Base-by-base conservation (phyloP, 345 rosid genomes). In the Clausena lansium region DNA sequence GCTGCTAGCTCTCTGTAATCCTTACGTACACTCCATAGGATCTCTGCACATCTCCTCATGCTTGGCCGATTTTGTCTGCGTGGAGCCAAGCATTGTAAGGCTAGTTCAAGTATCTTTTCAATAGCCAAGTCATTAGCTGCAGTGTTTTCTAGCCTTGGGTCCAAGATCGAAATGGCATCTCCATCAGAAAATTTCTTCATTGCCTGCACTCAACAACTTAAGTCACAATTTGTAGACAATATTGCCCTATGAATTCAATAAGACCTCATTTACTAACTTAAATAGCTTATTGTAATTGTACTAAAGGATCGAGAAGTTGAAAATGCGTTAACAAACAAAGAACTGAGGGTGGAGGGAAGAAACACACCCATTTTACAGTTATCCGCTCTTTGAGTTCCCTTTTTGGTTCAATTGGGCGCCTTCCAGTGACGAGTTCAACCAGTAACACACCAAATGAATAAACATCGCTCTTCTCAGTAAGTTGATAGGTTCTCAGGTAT, bases 401-500 rank as follows among this genome's bases (percentile, higher is more conserved):
- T 82, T 82, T 89, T 9, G 91, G 77, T 85, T 96, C 97, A 65
- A 96, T 92, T 17, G 99, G 97, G 58, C 97, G 95, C 70, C 99
- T 92, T 50, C 89, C 94, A 0, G 98, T 88, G 75, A 90, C 85
- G 73, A 96, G 76, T 74, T 96, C 97, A 54, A 92, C 90, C 41
- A 96, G 89, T 36, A 96, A 80, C 22, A 94, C 97, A 45, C 99
- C 98, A 24, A 96, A 96, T 22, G 98, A 96, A 84, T 89, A 96
- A 36, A 96, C 99, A 63, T 96, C 97, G 54, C 98, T 96, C 86
- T 94, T 96, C 75, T 91, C 97, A 0, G 99, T 96, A 24, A 96
- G 92, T 71, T 94, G 97, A 77, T 94, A 91, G 35, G 99, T 94
- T 73, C 81, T 88, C 25, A 96, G 80, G 86, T 96, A 96, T 77